phyloP scores from a whole-genome alignment of 805 yeast species.

The Saccharomycopsis synnaedendra region DNA sequence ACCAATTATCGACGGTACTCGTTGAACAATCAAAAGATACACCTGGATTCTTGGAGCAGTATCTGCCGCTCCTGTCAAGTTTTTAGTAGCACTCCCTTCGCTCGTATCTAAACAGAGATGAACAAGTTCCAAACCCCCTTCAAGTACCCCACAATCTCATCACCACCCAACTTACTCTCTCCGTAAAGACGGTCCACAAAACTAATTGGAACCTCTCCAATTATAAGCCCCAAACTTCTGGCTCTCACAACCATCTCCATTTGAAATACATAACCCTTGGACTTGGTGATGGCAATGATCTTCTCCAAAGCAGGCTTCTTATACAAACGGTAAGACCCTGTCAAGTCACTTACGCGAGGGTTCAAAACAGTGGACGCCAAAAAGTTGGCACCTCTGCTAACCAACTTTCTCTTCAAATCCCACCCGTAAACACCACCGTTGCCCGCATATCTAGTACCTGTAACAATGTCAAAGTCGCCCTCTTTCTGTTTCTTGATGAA shows the following conservation, averaged over 20 bases:
- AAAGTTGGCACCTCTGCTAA: slow-evolving; percentile 72
- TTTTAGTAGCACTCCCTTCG: no score
- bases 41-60: no score
- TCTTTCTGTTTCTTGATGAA: slow-evolving; percentile 49
- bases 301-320: slow-evolving; percentile 57
- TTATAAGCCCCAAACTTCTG: slow-evolving; percentile 55
- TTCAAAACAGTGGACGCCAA: slow-evolving; percentile 60
- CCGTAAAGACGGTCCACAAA: slow-evolving; percentile 75
- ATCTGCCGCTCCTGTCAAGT: no score
- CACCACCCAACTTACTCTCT: slow-evolving; percentile 70
- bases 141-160: slow-evolving; percentile 66
- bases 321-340: slow-evolving; percentile 69
- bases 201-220: slow-evolving; percentile 70
- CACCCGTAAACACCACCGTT: slow-evolving; percentile 78
- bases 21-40: no score
- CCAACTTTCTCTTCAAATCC: slow-evolving; percentile 71
- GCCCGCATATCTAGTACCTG: slow-evolving; percentile 58
- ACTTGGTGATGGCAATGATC: slow-evolving; percentile 54
- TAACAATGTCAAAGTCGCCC: slow-evolving; percentile 38
- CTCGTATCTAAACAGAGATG: slow-evolving; percentile 33
- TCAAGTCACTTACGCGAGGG: slow-evolving; percentile 63
- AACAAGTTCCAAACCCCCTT: slow-evolving; percentile 69
- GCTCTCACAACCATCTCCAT: slow-evolving; percentile 88
- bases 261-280: slow-evolving; percentile 77
- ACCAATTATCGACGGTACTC: no score